Evolutionary conservation across 2,329 filamentous ascomycete genomes (phyloP).

Genomic region (Davidsoniella eucalypti): DNA sequence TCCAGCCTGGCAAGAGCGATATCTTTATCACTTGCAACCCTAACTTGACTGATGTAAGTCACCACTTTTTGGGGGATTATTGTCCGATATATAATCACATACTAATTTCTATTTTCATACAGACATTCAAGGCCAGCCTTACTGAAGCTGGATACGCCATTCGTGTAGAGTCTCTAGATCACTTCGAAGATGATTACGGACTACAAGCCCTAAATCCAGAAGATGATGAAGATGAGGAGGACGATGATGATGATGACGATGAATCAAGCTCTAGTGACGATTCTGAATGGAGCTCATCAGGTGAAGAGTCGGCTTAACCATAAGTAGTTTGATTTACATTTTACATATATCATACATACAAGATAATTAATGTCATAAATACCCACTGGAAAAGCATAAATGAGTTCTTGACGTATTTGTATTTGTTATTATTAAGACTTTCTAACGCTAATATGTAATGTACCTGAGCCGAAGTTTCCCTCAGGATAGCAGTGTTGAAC

Average conservation of each 20-base stretch:
- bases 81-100: neutral
- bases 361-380: neutral
- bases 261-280: conserved; percentile 17
- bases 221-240: conserved; percentile 45
- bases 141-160: conserved; percentile 62
- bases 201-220: conserved; percentile 46
- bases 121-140: conserved; percentile 65
- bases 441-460: no score
- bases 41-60: conserved; percentile 64
- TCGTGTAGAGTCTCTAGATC: conserved; percentile 53
- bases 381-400: no score
- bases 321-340: neutral
- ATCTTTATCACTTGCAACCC: conserved; percentile 78
- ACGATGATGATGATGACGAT: conserved; percentile 30
- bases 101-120: conserved; percentile 3
- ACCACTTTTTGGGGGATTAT: neutral
- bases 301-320: conserved; percentile 5
- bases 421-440: no score
- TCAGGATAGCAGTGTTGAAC: no score
- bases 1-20: conserved; percentile 65
- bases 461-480: no score
- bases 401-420: no score
- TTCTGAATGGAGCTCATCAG: conserved; percentile 5
- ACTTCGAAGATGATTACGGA: conserved; percentile 85
- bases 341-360: neutral